These are phyloP conservation scores for Periglandula ipomoeae DNA, from an alignment of 2,329 filamentous ascomycete species.

Conservation along the genomic window DNA sequence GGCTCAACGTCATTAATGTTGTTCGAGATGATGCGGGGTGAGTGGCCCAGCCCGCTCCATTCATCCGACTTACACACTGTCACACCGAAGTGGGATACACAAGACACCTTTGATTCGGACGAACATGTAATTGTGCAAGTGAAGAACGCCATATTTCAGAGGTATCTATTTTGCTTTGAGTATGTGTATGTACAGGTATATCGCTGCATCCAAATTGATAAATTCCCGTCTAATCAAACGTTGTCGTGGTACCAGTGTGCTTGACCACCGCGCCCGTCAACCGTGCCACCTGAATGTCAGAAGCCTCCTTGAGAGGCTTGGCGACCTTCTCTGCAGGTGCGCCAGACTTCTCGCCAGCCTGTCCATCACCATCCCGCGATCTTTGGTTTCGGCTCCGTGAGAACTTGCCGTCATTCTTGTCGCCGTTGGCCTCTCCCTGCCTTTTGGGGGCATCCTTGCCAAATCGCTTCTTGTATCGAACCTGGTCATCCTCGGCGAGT, in stretches of 20 bases:
- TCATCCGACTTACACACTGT: background rate
- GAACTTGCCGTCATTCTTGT: slow-evolving; percentile 18
- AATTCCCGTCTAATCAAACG: slow-evolving; percentile 53
- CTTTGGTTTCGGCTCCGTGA: slow-evolving; percentile 27
- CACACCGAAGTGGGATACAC: background rate
- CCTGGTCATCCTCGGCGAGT: slow-evolving; percentile 83
- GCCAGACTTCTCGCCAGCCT: slow-evolving; percentile 11
- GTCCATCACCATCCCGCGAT: slow-evolving; percentile 20
- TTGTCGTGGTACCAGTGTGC: slow-evolving; percentile 69
- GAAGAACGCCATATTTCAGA: background rate
- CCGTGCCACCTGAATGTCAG: slow-evolving; percentile 45
- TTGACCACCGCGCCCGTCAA: slow-evolving; percentile 74
- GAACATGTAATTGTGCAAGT: background rate
- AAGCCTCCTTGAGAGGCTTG: slow-evolving; percentile 32
- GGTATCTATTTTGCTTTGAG: background rate
- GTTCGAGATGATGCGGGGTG: slow-evolving; percentile 9
- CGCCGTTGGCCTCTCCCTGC: slow-evolving; percentile 13
- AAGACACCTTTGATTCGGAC: background rate
- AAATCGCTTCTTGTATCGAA: slow-evolving; percentile 88
- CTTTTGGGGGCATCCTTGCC: slow-evolving; percentile 56
- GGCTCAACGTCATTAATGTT: too few relatives aligned
- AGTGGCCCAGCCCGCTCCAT: background rate
- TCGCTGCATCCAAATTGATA: background rate
- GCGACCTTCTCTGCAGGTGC: slow-evolving; percentile 12
- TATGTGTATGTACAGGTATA: background rate